A percentile compares a stretch with the other conserved stretches of the same genome.
These are phyloP conservation scores for Zasmidium cellare DNA, from an alignment of 2,329 filamentous ascomycete genomes.

Conservation along the genomic window DNA sequence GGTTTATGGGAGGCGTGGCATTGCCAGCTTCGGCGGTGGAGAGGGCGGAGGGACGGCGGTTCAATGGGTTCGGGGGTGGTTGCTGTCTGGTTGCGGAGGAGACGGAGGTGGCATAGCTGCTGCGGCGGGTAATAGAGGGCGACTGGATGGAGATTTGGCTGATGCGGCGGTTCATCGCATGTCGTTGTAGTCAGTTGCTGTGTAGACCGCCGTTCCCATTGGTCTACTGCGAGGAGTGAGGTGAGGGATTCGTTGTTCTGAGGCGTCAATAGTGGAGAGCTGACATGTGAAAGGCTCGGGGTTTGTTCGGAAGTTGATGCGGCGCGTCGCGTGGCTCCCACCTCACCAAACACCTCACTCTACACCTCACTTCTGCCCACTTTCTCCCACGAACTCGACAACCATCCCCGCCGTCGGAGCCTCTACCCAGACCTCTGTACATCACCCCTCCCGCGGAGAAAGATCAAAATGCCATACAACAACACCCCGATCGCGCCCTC, in stretches of 20 bases:
- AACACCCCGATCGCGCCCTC: slow-evolving; percentile 77
- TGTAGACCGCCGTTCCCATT: not conserved
- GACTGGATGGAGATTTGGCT: slow-evolving; percentile 35
- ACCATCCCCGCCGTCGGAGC: no score
- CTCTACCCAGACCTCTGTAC: not conserved
- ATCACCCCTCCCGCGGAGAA: not conserved
- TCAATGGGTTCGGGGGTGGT: slow-evolving; percentile 44
- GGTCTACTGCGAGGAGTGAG: not conserved
- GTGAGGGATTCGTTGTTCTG: not conserved
- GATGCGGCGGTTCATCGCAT: slow-evolving; percentile 49
- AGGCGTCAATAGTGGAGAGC: not conserved
- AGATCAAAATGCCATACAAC: slow-evolving; percentile 77
- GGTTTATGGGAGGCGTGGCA: slow-evolving; percentile 51
- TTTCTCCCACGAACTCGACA: no score
- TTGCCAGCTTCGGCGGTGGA: slow-evolving; percentile 64
- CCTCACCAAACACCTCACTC: not conserved
- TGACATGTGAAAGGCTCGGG: slow-evolving; percentile 10
- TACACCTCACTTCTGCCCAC: no score
- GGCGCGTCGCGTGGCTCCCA: not conserved
- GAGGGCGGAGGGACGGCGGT: slow-evolving; percentile 67
- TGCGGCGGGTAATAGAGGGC: slow-evolving; percentile 21
- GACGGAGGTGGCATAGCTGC: slow-evolving; percentile 22
- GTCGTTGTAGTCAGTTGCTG: not conserved
- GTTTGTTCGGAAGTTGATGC: slow-evolving; percentile 1
- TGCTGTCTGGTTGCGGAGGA: slow-evolving; percentile 9